Percentiles rank a stretch among this genome's conserved stretches.
Evolutionary conservation across 306 rosid species (phyloP).

Genomic region (Sesbania bispinosa): DNA sequence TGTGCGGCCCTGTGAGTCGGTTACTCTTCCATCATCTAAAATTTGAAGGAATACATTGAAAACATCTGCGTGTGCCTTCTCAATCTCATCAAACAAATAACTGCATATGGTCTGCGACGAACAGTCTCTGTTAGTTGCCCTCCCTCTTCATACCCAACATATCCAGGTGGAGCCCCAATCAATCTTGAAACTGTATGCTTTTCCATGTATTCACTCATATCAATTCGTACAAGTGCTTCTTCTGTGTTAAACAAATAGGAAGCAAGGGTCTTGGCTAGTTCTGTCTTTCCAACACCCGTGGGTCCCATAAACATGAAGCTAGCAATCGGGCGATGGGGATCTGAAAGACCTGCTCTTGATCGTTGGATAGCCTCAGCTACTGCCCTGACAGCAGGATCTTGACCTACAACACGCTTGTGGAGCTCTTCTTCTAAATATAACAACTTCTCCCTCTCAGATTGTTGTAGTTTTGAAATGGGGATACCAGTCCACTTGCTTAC

Average conservation of each 20-base stretch:
- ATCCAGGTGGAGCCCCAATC: conserved; percentile 99
- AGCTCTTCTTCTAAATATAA: conserved; percentile 90
- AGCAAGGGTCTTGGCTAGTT: conserved; percentile 95
- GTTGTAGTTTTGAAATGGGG: conserved; percentile 94
- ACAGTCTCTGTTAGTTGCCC: conserved; percentile 92
- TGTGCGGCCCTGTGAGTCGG: conserved; percentile 93
- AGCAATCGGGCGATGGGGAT: conserved; percentile 94
- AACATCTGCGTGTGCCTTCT: conserved; percentile 91
- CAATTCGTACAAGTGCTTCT: conserved; percentile 95
- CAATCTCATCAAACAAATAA: conserved; percentile 95
- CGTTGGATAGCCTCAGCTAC: conserved; percentile 95
- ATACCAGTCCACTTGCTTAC: conserved; percentile 99
- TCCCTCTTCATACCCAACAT: conserved; percentile 97
- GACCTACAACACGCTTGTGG: conserved; percentile 95
- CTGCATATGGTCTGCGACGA: conserved; percentile 92
- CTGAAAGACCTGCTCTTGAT: conserved; percentile 96
- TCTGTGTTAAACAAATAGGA: conserved; percentile 91
- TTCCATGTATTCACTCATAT: conserved; percentile 99
- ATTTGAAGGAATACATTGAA: conserved; percentile 95
- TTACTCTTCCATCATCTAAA: conserved; percentile 92
- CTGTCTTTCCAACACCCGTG: conserved; percentile 97
- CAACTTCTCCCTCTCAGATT: conserved; percentile 85
- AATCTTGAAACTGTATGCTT: conserved; percentile 89
- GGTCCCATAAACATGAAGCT: conserved; percentile 99
- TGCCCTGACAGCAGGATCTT: conserved; percentile 91